Conservation (phyloP, 2,329 filamentous ascomycete genomes). For the Pseudocercospora pini-densiflorae region DNA sequence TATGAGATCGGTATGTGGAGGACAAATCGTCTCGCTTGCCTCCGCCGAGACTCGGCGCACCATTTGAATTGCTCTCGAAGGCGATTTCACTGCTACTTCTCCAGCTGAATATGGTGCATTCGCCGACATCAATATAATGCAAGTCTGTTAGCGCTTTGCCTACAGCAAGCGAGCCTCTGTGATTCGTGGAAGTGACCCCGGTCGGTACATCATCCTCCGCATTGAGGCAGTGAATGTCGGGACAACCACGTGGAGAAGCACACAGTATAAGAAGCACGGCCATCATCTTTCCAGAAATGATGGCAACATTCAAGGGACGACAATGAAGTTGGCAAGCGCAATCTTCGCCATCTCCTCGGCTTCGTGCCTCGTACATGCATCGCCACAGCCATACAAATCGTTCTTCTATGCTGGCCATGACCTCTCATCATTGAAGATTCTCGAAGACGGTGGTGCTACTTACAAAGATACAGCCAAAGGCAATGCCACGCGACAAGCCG, state of each 20-base stretch:
- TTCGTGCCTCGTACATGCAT: neutral
- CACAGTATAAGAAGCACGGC: neutral
- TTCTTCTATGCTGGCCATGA: slow-evolving; percentile 47
- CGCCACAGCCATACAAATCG: slow-evolving; percentile 12
- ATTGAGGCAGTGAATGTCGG: neutral
- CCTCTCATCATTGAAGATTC: slow-evolving; percentile 43
- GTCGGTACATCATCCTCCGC: slow-evolving; percentile 6
- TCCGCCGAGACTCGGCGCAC: neutral
- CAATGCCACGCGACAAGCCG: slow-evolving; percentile 43
- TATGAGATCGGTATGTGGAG: slow-evolving; percentile 1
- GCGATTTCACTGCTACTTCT: neutral
- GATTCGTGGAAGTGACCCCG: neutral
- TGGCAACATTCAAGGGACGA: neutral
- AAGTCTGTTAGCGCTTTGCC: neutral
- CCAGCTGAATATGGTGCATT: neutral
- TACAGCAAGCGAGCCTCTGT: neutral
- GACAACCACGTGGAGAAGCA: neutral
- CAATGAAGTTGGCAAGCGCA: neutral
- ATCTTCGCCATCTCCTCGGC: neutral
- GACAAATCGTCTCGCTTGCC: neutral
- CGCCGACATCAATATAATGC: neutral
- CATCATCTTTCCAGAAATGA: neutral
- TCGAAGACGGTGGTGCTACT: slow-evolving; percentile 43
- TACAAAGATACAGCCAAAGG: slow-evolving; percentile 44
- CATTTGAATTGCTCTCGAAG: neutral